Base-by-base conservation (phyloP, 257 asterid genomes). In the Fraxinus anomala region DNA sequence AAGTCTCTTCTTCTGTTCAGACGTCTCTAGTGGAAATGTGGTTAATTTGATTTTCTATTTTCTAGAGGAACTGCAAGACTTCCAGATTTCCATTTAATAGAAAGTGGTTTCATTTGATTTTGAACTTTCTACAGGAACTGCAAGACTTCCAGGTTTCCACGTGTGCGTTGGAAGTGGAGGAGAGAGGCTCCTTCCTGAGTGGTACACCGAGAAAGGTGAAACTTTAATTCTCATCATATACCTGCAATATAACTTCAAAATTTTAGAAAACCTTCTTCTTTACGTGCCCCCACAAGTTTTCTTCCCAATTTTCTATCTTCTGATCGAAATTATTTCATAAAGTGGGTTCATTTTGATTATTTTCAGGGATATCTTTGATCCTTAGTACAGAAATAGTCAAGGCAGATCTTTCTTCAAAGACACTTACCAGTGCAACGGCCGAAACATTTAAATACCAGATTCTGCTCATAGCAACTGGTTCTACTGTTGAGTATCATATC, bases 121-220 rank as follows among this genome's bases (percentile, higher is more conserved):
- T 75, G 33, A 68, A 72, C 81, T 78, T 76, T 80, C 80, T 75
- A 33, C 88, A 95, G 99, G 98, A 79, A 87, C 97, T 79, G 99
- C 98, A 31, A 90, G 99, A 77, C 95, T 95, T 79, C 98, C 98
- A 30, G 99, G 99, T 68, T 95, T 95, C 83, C 98, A 95, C 77
- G 88, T 81, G 11, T 91, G 97, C 76, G 99, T 95, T 87, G 99
- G 99, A 83, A 87, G 99, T 90, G 99, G 99, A 51, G 99, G 99
- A 84, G 99, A 95, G 91, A 89, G 94, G 85, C 91, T 85, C 54
- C 94, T 90, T 78, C 98, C 99, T 30, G 97, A 95, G 80, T 95
- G 99, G 99, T 95, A 95, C 83, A 23, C 96, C 33, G 98, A 94
- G 85, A 92, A 91, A 89, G 97, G 99, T 92, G 83, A 30, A 30